Evolutionary conservation across 1,284 basidiomycete genomes (phyloP), one percentile per base, ranked within the genome.

Genomic region (Malassezia japonica): DNA sequence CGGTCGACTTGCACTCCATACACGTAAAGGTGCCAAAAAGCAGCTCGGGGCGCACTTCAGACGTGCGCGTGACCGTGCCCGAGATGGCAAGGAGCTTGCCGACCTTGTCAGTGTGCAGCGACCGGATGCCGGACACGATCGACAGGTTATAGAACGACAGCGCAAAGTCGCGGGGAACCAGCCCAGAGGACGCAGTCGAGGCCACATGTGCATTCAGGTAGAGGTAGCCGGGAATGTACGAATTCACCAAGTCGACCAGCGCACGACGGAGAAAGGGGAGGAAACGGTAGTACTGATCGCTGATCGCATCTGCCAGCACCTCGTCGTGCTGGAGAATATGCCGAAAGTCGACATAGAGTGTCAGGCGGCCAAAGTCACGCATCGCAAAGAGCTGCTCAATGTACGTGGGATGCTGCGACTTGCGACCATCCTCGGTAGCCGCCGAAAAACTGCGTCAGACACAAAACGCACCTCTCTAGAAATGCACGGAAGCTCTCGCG

Each of bases 111-210:
- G 67, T 70, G 35, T 67, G 80, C 40, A 99, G 77, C 60, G 94
- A 87, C n/a, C 94, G 85, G 50, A 99, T 96, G 8, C 91, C 90
- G 29, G 84, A 86, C 8, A 91, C 87, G 23, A 98, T 78, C 8
- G 89, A 87, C n/a, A 99, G 79, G 67, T 89, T 86, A 76, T 95
- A 91, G 74, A 99, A 96, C 1, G 91, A 89, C 55, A 98, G 82
- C 65, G 82, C 84, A 74, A 99, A 99, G 65, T 98, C 90, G 55
- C 92, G 83, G 2, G 86, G 85, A 64, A 85, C 84, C 12, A 92
- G 80, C 61, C 87, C 87, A n/a, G 85, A 82, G 1, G 85, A 85
- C 64, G 73, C 67, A 13, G 76, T 75, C 4, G 75, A 73, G 32
- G 74, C 74, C 7, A 75, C 75, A 44, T 76, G 75, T 6, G 76